Base-by-base conservation (phyloP, 2,329 filamentous ascomycete genomes). In the Thielaviopsis populi region DNA sequence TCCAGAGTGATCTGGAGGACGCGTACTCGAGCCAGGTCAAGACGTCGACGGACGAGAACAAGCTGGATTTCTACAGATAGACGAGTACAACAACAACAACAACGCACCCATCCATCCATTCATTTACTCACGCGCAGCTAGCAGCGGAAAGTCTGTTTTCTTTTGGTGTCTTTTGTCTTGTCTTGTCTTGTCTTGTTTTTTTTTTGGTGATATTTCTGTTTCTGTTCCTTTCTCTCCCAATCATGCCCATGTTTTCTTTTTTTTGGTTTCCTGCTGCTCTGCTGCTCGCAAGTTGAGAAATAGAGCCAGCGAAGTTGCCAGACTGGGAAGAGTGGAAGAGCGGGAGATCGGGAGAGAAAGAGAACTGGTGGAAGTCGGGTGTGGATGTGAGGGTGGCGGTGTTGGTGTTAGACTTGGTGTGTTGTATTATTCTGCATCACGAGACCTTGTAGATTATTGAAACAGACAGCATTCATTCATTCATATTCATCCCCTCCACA, bases 11-110 rank as follows among this genome's bases (percentile, higher is more conserved):
- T 76, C 79, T 99, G 68, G 94, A 99, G 76, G 94, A 97, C 75
- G 94, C 94, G 54, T 99, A 99, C 76, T 91, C 91, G 46, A 89
- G 86, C 76, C 94, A 99, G 75, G 94, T 99, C 72, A 97, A 97
- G 84, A 89, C 80, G 11, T 78, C 79, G 62, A 78, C 72, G 66
- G 79, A 82, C 73, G 85, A 81, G 72, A 81, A 81, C 76, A 89
- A 88, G 78, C 95, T 95, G 73, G 91, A 96, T 75, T 96, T 95
- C 76, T 95, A 95, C 82, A 90, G 89, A 77, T 89, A 85, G 75
- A 68, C 63, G 59, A 19, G 8, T 17, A 37, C 27, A n/a, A 30
- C 10, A 41, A 71, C 48, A 41, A 62, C 33, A 24, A 46, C 43
- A 41, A 46, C n/a, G 7, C 43, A 46, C 43, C 43, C 22, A 10